Conservation (phyloP, 2,329 filamentous ascomycete species). For the Corynespora cassiicola region DNA sequence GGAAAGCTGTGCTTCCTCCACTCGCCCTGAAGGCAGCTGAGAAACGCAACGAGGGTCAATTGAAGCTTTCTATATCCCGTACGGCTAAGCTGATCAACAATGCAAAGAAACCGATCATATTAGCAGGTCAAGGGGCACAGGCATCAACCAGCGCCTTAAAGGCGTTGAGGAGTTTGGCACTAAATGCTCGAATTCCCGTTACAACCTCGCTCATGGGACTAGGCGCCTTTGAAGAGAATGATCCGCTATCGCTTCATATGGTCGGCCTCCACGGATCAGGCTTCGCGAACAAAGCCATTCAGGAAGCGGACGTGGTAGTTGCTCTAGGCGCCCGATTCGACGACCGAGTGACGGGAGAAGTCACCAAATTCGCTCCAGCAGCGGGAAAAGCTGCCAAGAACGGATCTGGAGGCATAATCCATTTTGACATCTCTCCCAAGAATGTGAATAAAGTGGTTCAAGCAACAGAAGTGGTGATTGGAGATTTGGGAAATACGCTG, state of each 20-base stretch:
- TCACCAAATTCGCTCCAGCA: constrained; percentile 86
- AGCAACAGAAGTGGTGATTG: constrained; percentile 93
- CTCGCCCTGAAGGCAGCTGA: constrained; percentile 82
- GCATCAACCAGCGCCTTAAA: constrained; percentile 78
- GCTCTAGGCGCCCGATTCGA: constrained; percentile 94
- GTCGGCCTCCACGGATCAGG: constrained; percentile 97
- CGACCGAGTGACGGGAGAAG: constrained; percentile 85
- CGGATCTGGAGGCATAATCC: constrained; percentile 89
- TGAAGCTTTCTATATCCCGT: constrained; percentile 74
- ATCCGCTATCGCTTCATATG: constrained; percentile 96
- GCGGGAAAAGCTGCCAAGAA: constrained; percentile 85
- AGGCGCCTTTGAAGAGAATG: constrained; percentile 89
- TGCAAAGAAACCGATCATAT: constrained; percentile 93
- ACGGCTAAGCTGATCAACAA: constrained; percentile 84
- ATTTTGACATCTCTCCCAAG: constrained; percentile 99
- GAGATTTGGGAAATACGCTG: constrained; percentile 85
- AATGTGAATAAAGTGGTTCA: constrained; percentile 99
- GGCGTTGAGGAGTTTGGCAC: constrained; percentile 81
- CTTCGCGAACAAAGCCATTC: constrained; percentile 98
- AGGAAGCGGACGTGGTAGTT: constrained; percentile 94
- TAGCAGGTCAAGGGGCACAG: constrained; percentile 90
- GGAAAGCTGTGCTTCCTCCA: constrained; percentile 77
- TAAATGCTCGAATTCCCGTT: constrained; percentile 91
- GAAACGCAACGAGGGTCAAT: constrained; percentile 74
- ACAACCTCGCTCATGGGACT: constrained; percentile 95